Base-by-base conservation (phyloP, 225 moss, liverwort and hornwort species). In the Sphagnum contortum region DNA sequence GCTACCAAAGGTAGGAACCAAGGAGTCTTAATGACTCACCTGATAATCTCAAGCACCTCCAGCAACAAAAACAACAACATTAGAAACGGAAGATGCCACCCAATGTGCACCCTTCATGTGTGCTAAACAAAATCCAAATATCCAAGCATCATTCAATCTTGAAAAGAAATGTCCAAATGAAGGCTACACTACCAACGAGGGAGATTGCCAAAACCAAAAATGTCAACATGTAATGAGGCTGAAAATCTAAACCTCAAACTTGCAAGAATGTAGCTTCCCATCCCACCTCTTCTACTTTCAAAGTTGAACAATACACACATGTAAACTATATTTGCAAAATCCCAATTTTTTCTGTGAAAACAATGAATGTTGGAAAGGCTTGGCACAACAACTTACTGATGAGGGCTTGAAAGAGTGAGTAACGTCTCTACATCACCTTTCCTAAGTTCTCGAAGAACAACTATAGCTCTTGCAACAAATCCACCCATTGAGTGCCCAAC, bases 401-500 rank as follows among this genome's bases (percentile, higher is more conserved):
- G 98, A 57, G 98, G 98, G 63, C 98, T 98, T 57, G 98, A 93
- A 61, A 98, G 78, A 55, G 98, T 98, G 57, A 98, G 71, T 61
- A 98, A 76, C 48, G 98, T 98, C 78, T 75, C 81, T 63, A 98
- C 82, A 49, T 89, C 85, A 67, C 86, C 93, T 64, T 81, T 82
- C 70, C 86, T 82, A 44, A 93, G 82, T 46, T 84, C 83, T 73
- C 91, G 93, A 76, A 93, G 93, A 48, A 98, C 84, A 68, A 90
- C 85, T 70, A 90, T 91, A 57, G 93, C 98, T 76, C 98, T 91
- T 75, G 98, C 98, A 48, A 98, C 87, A 81, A 98, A 98, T 49
- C 98, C 98, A 69, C 98, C 98, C 93, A 98, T 98, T 3, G 98
- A 98, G 77, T 98, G 98, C 14, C 98, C 98, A 66, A 98, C 91